Evolutionary conservation across 73 alveolate genomes (phyloP), one percentile per base, ranked within the genome.

Genomic region (Paramecium biaurelia): DNA sequence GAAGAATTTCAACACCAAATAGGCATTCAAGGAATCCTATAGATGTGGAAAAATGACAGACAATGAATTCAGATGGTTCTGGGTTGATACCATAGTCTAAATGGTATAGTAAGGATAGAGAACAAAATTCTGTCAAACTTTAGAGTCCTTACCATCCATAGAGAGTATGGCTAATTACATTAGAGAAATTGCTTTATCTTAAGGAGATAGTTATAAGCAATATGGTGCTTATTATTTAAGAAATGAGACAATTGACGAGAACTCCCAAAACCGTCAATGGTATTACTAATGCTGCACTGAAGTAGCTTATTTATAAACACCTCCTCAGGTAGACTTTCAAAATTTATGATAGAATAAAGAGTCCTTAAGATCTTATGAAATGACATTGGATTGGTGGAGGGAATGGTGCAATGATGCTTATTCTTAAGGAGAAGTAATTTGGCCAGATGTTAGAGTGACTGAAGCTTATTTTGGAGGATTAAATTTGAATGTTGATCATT

Each of bases 231-330:
- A 85, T 38, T 92, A 89, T 74, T 70, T 94, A 21, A 72, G 92
- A 38, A 70, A 94, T 18, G 85, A 93, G 14, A 94, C 93, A 7
- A 47, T 85, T 45, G 94, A 92, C 53, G 57, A 72, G 24, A 26
- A 63, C 32, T 79, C 76, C 30, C 30, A 93, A 45, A 89, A 85
- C 18, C 92, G 97, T 59, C 90, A 95, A 89, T 95, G 97, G 97
- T 92, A 85, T 43, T 95, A 63, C 85, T 92, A 95, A 87, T 93
- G 92, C 72, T 95, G 97, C 93, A 72, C 96, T 56, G 95, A 95
- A 76, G 53, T 95, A 7, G 97, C 94, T n/a, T 95, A 86, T 57
- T 92, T 93, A 88, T 88, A 92, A 76, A 93, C 95, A 35, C 93
- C 97, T 30, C 94, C 95, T 12, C 28, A 86, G 41, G 57, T 68